phyloP scores from a whole-genome alignment of 164 flowering plant species.

The Umbellularia californica region DNA sequence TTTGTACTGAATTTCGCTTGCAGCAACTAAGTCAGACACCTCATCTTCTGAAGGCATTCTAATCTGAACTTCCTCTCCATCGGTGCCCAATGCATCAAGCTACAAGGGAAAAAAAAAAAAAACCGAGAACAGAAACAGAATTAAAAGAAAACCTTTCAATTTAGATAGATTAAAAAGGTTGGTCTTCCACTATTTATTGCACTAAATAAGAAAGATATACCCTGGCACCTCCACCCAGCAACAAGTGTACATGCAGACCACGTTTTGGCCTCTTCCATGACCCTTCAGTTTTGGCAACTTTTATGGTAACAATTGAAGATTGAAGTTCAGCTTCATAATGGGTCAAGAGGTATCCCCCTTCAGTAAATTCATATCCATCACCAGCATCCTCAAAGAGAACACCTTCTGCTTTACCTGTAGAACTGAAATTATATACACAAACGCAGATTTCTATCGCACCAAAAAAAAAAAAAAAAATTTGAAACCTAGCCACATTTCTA shows the following conservation, averaged over 20 bases:
- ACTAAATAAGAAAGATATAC: conserved; percentile 28
- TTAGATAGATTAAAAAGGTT: not conserved
- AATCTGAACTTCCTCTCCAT: conserved; percentile 73
- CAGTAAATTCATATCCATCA: conserved; percentile 79
- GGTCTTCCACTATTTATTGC: not conserved
- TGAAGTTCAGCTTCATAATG: conserved; percentile 69
- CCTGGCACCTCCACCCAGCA: conserved; percentile 80
- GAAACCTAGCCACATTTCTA: no score
- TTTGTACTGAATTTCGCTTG: conserved; percentile 42
- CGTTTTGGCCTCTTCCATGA: conserved; percentile 79
- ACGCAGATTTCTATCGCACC: no score
- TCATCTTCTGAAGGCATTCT: conserved; percentile 63
- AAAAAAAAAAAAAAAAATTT: no score
- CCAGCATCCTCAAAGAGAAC: conserved; percentile 90
- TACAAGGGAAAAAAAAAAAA: conserved; percentile 19
- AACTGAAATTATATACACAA: not conserved
- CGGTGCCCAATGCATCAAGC: conserved; percentile 78
- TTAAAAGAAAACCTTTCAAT: not conserved
- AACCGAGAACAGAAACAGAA: not conserved
- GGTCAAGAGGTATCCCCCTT: conserved; percentile 67
- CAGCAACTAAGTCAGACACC: conserved; percentile 37
- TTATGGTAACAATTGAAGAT: conserved; percentile 61
- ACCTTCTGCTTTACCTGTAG: conserved; percentile 85
- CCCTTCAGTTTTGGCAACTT: conserved; percentile 72
- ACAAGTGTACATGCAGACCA: conserved; percentile 60